A percentile compares a stretch with the other conserved stretches of the same genome.
Evolutionary conservation across 805 yeast genomes (phyloP).

Genomic region (Candida silvatica): DNA sequence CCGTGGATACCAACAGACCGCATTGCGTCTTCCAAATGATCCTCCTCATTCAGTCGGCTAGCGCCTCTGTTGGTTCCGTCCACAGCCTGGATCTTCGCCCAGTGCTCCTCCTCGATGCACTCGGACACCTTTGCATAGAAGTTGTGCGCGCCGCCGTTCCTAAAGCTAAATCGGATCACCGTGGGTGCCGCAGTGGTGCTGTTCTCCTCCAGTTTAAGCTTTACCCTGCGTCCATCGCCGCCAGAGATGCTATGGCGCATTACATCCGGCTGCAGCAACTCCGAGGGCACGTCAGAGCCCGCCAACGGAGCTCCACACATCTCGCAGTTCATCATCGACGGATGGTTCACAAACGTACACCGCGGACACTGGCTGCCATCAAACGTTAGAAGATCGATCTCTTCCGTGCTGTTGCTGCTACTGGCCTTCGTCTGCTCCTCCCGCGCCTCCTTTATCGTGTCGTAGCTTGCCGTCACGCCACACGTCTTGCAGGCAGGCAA

Average conservation of each 20-base stretch:
- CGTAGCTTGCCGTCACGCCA: constrained; percentile 43
- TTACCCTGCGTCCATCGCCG: neutral
- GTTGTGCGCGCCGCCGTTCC: constrained; percentile 54
- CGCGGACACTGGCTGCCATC: constrained; percentile 36
- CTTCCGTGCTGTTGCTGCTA: neutral
- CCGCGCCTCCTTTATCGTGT: constrained; percentile 21
- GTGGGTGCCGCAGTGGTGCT: constrained; percentile 17
- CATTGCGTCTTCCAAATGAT: neutral
- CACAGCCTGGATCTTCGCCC: constrained; percentile 28
- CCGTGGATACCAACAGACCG: constrained; percentile 57
- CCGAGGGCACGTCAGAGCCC: constrained; percentile 17
- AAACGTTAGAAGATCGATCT: constrained; percentile 12
- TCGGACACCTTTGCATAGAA: constrained; percentile 40
- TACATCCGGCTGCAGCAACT: neutral
- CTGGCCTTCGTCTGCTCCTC: constrained; percentile 2
- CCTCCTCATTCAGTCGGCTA: constrained; percentile 13
- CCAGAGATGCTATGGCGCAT: neutral
- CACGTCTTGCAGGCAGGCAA: constrained; percentile 50
- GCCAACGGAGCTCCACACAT: constrained; percentile 64
- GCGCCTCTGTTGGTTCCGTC: constrained; percentile 29
- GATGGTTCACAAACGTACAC: constrained; percentile 71
- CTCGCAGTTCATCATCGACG: constrained; percentile 71
- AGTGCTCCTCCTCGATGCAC: constrained; percentile 39
- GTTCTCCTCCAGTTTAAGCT: constrained; percentile 2
- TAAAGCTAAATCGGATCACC: constrained; percentile 62